Evolutionary conservation across 1,139 yeast genomes (phyloP).

Genomic region (Starmera stellimalicola): DNA sequence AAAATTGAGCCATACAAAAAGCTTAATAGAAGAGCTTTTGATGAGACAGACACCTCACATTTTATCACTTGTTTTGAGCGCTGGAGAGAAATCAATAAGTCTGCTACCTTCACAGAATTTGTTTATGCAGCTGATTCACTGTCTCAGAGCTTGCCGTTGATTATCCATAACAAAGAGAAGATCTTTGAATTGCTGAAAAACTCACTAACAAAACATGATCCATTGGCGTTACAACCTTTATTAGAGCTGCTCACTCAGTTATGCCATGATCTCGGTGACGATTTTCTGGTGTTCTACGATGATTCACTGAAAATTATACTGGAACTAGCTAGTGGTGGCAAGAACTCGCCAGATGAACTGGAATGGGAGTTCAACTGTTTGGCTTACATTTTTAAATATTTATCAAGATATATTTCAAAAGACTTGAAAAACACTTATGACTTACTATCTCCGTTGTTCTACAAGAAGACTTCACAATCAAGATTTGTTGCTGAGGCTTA

Average conservation of each 20-base stretch:
- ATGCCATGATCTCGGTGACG: conserved; percentile 89
- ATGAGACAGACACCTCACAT: conserved; percentile 67
- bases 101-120: conserved; percentile 63
- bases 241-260: conserved; percentile 77
- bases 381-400: conserved; percentile 84
- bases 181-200: conserved; percentile 47
- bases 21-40: conserved; percentile 55
- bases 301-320: conserved; percentile 43
- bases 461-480: conserved; percentile 54
- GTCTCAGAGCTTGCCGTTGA: conserved; percentile 70
- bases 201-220: conserved; percentile 49
- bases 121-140: conserved; percentile 43
- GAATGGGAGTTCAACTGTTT: conserved; percentile 82
- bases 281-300: conserved; percentile 60
- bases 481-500: conserved; percentile 88
- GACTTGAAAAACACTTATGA: conserved; percentile 64
- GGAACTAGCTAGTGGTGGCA: conserved; percentile 37
- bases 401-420: conserved; percentile 51
- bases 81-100: conserved; percentile 82
- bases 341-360: conserved; percentile 53
- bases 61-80: conserved; percentile 71
- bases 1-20: conserved; percentile 77
- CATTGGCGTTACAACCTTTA: conserved; percentile 69
- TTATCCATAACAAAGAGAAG: conserved; percentile 57
- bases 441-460: conserved; percentile 55